These are phyloP conservation scores for Colletotrichum godetiae DNA, from an alignment of 2,329 filamentous ascomycete species.

Conservation along the genomic window DNA sequence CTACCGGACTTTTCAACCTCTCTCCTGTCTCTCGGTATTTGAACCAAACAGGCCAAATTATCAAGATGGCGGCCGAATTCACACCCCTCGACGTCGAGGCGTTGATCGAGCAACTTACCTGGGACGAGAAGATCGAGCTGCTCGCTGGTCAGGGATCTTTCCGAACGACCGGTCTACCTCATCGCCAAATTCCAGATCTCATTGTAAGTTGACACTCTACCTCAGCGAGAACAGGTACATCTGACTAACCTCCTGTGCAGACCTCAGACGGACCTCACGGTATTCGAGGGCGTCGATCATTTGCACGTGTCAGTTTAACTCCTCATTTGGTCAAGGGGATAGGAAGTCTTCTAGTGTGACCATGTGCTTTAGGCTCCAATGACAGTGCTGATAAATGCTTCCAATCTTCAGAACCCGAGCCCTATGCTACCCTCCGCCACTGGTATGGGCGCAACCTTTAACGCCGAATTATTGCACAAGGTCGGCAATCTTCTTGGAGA, in stretches of 20 bases:
- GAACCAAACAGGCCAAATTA: too few relatives aligned
- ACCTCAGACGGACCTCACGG: slow-evolving; percentile 31
- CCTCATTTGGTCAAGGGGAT: too few relatives aligned
- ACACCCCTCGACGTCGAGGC: slow-evolving; percentile 27
- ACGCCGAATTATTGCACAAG: slow-evolving; percentile 64
- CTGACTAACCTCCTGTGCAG: background rate
- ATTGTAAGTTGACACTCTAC: background rate
- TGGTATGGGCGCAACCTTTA: slow-evolving; percentile 70
- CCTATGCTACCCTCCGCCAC: slow-evolving; percentile 40
- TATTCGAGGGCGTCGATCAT: slow-evolving; percentile 26
- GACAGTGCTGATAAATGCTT: too few relatives aligned
- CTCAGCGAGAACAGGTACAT: background rate
- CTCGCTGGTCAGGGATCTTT: slow-evolving; percentile 35
- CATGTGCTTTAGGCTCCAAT: background rate
- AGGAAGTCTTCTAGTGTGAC: background rate
- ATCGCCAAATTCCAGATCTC: slow-evolving; percentile 26
- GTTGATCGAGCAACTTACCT: slow-evolving; percentile 30
- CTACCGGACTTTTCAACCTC: background rate
- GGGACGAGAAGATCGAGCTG: slow-evolving; percentile 36
- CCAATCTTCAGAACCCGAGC: slow-evolving; percentile 31
- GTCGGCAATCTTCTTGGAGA: slow-evolving; percentile 70
- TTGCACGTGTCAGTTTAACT: slow-evolving; percentile 14
- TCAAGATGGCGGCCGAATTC: background rate
- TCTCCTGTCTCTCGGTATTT: too few relatives aligned
- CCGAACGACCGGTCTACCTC: slow-evolving; percentile 33